Evolutionary conservation across 148 eudicot genomes (phyloP).

Genomic region (Limonium bicolor): DNA sequence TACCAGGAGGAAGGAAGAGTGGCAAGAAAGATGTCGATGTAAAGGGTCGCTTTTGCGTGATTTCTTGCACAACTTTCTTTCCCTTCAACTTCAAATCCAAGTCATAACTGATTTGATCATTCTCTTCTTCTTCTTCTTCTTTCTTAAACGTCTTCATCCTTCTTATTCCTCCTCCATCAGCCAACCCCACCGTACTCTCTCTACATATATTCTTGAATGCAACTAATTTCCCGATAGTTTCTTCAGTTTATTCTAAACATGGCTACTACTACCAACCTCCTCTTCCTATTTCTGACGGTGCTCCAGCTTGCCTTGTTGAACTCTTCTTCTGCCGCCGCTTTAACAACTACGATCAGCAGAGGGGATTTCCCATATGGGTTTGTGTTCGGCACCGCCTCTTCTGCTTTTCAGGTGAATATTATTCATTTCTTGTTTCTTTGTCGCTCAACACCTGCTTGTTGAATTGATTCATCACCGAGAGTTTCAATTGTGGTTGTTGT

Average conservation of each 20-base stretch:
- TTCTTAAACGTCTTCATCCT: background rate
- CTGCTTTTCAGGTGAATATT: constrained; percentile 74
- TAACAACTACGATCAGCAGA: constrained; percentile 24
- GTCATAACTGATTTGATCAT: background rate
- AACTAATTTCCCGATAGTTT: background rate
- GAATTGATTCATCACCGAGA: background rate
- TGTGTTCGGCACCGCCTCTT: constrained; percentile 87
- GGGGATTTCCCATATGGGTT: constrained; percentile 63
- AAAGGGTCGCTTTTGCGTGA: constrained; percentile 5
- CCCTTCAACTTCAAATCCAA: constrained; percentile 3
- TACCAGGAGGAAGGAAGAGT: too few relatives aligned
- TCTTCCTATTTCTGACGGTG: background rate
- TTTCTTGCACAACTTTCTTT: constrained; percentile 4
- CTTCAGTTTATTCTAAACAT: background rate
- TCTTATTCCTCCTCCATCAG: background rate
- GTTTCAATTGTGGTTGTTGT: background rate
- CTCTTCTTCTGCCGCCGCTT: background rate
- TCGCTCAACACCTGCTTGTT: background rate
- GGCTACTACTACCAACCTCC: background rate
- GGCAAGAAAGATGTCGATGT: too few relatives aligned
- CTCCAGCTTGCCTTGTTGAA: background rate
- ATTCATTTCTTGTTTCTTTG: background rate
- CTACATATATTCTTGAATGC: background rate
- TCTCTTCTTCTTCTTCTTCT: background rate
- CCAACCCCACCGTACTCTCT: background rate